Evolutionary conservation across 2,329 filamentous ascomycete species (phyloP).

Genomic region (Conoideocrella luteorostrata): DNA sequence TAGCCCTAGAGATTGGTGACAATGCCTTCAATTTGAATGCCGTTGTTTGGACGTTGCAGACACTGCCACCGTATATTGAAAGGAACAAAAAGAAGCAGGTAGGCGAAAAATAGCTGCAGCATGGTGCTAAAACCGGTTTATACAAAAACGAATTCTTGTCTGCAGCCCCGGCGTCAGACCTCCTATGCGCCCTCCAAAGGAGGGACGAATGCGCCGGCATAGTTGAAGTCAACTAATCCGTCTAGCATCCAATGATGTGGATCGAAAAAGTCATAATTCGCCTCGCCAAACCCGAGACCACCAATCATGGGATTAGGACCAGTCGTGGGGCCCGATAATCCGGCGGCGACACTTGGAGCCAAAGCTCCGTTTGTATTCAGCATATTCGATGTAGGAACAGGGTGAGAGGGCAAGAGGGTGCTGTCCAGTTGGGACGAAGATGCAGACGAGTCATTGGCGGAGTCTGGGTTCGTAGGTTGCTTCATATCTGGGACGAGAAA

Average conservation of each 20-base stretch:
- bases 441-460: slow-evolving; percentile 64
- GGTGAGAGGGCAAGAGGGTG: slow-evolving; percentile 44
- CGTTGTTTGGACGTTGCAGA: too few species aligned
- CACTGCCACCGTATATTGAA: too few species aligned
- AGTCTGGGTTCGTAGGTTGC: slow-evolving; percentile 81
- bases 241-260: slow-evolving; percentile 92
- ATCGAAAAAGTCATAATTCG: slow-evolving; percentile 83
- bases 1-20: too few species aligned
- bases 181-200: slow-evolving; percentile 46
- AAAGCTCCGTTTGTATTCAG: slow-evolving; percentile 45
- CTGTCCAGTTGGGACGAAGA: slow-evolving; percentile 59
- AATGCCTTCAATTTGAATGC: too few species aligned
- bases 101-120: too few species aligned
- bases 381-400: slow-evolving; percentile 36
- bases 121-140: too few species aligned
- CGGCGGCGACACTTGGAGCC: slow-evolving; percentile 42
- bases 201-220: slow-evolving; percentile 45
- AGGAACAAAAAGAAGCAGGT: too few species aligned
- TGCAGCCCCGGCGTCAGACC: too few species aligned
- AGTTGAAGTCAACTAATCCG: slow-evolving; percentile 74
- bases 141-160: neutral
- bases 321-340: slow-evolving; percentile 30
- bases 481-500: slow-evolving; percentile 54
- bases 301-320: slow-evolving; percentile 41
- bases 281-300: slow-evolving; percentile 54